Evolutionary conservation across 2,329 filamentous ascomycete species (phyloP), one percentile per base, ranked within the genome.

Genomic region (Teratosphaeriaceae sp.): DNA sequence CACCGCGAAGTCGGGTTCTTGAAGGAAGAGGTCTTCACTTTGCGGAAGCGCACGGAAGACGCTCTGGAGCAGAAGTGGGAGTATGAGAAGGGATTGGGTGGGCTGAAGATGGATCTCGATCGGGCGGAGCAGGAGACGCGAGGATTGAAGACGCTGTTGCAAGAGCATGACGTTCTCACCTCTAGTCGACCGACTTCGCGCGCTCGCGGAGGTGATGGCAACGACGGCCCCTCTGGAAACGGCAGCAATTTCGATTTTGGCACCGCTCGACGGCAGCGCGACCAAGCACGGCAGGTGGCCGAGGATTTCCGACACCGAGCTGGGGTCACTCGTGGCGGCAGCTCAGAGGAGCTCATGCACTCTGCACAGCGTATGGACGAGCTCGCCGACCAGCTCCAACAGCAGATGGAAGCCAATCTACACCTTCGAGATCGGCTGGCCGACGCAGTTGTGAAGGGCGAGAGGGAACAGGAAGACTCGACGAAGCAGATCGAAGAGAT

Each of bases 1-100:
- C 84, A 94, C 61, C 80, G 76, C 52, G 90, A 97, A 58, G 85
- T 97, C 5, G 74, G 76, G 2, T 82, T 76, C 48, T 72, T 97
- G 33, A 82, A 88, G 46, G 80, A 84, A 19, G 92, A 98, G 62
- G 85, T 98, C 49, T 86, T 85, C 40, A 77, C 84, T 13, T 74
- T 98, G 44, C 82, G 92, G 33, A 83, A 83, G 48, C 81, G 92
- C 42, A 90, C 90, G 22, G 90, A 98, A 56, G 90, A 97, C 51
- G 90, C 90, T 13, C 76, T 97, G 12, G 88, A 95, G 59, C 86
- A 94, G 58, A 97, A 97, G 66, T 97, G 87, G 83, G 85, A 94
- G 61, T 90, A 89, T 48, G 90, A 96, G 66, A 94, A 94, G 67
- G 88, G 88, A 15, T 71, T 97, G 2, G 77, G 80, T 40, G 88